Percentiles rank a stretch among this genome's conserved stretches.
These are phyloP conservation scores for Cordyceps fumosorosea DNA, from an alignment of 2,329 filamentous ascomycete species.

Conservation along the genomic window DNA sequence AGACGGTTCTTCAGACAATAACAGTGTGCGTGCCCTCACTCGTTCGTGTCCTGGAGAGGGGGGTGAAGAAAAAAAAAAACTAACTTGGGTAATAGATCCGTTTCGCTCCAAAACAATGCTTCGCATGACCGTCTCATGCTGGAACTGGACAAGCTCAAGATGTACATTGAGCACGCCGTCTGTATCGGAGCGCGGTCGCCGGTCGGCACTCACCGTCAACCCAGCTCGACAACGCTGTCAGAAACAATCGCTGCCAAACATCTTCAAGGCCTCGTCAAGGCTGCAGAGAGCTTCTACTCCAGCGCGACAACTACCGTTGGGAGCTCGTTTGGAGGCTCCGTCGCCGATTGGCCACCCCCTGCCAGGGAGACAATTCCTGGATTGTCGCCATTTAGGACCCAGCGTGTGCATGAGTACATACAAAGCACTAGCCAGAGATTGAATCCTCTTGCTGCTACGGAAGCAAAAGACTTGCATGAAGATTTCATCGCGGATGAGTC, in stretches of 20 bases:
- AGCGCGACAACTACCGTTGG: not conserved
- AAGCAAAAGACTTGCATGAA: not conserved
- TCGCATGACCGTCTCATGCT: not conserved
- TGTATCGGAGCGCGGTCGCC: not conserved
- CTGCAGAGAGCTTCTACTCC: not conserved
- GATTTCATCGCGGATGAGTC: not conserved
- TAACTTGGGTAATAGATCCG: not conserved
- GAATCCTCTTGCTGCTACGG: not conserved
- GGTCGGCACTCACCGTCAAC: not conserved
- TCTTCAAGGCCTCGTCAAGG: not conserved
- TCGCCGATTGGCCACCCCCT: not conserved
- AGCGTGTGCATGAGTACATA: not conserved
- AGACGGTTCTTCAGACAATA: conserved; percentile 2
- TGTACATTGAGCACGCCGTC: not conserved
- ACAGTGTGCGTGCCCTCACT: not conserved
- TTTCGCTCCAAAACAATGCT: not conserved
- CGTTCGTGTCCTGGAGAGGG: not conserved
- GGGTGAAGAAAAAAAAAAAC: not conserved
- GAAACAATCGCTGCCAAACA: not conserved
- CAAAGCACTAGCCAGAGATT: not conserved
- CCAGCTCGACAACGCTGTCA: not conserved
- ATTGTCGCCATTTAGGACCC: not conserved
- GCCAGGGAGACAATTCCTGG: not conserved
- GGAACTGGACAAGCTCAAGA: not conserved
- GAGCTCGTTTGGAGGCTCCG: not conserved